Evolutionary conservation across 352 stramenopile species (phyloP), one percentile per base, ranked within the genome.

Genomic region (Phytophthora macrochlamydospora): DNA sequence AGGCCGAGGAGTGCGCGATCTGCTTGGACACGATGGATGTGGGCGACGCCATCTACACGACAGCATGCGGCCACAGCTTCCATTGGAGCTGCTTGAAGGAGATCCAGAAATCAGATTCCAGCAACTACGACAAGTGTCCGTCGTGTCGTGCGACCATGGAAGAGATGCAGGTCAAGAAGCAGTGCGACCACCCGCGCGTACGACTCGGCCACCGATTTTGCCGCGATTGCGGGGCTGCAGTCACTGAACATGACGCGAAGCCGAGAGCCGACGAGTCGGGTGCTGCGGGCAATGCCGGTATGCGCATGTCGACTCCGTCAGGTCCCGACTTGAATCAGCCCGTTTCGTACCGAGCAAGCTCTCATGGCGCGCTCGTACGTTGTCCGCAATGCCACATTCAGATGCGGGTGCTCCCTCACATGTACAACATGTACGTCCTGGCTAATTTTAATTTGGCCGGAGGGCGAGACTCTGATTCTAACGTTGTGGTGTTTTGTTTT

Each of bases 361-460:
- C 83, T n/a, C 84, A 95, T 51, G 87, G 87, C n/a, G 87, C 87
- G 24, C 81, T 95, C 37, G 87, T 95, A 53, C 85, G 84, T 24
- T 95, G 87, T 63, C 87, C 87, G 8, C 83, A 93, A 59, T 95
- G 87, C 57, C 87, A 93, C 37, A 94, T 95, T 61, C 85, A 95
- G 62, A 93, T 95, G 85, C 83, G 87, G 18, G 87, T 95, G 49
- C 76, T 95, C 2, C 87, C 87, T 6, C 83, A 95, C 64, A 95
- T 95, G 87, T 95, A 94, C 67, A 95, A 95, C 80, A 92, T 95
- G 87, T 94, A 86, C 38, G 82, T 81, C n/a, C n/a, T 35, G 13
- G 18, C 51, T 59, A 63, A 33, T 51, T 38, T 37, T 48, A 18
- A 30, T 46, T 8, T 24, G 18, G 35, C 9, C 35, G 35, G 1